Evolutionary conservation across 228 moss, liverwort and hornwort genomes (phyloP).

Genomic region (Sphagnum magellanicum): DNA sequence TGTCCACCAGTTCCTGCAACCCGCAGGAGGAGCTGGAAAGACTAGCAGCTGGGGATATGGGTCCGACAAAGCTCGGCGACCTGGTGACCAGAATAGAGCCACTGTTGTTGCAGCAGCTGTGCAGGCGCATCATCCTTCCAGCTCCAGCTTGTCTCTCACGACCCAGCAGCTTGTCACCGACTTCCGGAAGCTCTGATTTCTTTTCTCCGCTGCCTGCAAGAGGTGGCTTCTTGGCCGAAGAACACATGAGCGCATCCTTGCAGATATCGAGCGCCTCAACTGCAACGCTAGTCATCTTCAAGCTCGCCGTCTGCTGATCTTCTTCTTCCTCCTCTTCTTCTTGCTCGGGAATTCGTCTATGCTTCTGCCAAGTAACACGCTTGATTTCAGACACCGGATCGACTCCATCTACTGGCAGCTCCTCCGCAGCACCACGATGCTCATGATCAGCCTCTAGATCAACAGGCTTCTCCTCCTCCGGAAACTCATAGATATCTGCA

Average conservation of each 20-base stretch:
- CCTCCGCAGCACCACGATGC: too few relatives aligned
- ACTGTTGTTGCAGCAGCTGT: conserved; percentile 1
- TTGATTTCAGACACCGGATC: conserved; percentile 15
- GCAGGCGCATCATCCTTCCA: too few relatives aligned
- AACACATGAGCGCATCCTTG: conserved; percentile 3
- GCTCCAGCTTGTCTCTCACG: conserved; percentile 1
- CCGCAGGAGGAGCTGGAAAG: not conserved
- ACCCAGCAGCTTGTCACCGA: not conserved
- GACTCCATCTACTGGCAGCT: too few relatives aligned
- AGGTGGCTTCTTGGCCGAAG: conserved; percentile 4
- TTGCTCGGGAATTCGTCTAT: conserved; percentile 20
- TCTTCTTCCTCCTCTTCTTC: conserved; percentile 4
- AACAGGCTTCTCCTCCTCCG: too few relatives aligned
- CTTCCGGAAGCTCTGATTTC: too few relatives aligned
- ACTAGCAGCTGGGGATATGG: conserved; percentile 18
- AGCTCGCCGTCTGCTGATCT: conserved; percentile 20
- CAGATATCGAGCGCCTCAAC: conserved; percentile 20
- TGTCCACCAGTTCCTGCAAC: conserved; percentile 6
- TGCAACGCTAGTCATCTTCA: conserved; percentile 3
- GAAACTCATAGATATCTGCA: too few relatives aligned
- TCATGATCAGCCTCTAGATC: too few relatives aligned
- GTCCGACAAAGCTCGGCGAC: conserved; percentile 12
- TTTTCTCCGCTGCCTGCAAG: too few relatives aligned
- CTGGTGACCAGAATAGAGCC: conserved; percentile 8
- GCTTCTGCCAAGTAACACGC: conserved; percentile 45